phyloP scores from a whole-genome alignment of 2,329 filamentous ascomycete species.

The Fusarium sp. region DNA sequence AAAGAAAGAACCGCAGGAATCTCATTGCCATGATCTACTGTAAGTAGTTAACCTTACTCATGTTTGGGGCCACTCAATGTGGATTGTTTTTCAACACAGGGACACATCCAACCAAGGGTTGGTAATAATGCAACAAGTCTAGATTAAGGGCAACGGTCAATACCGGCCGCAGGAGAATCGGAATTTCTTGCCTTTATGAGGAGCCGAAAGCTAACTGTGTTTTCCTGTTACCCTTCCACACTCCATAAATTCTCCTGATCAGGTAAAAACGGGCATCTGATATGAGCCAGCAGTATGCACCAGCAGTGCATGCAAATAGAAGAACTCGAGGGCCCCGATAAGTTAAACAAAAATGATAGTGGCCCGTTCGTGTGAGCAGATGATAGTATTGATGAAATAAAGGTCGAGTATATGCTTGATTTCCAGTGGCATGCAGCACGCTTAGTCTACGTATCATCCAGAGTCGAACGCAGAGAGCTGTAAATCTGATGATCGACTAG shows the following conservation, averaged over 20 bases:
- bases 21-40: neutral
- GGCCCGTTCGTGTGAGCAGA: neutral
- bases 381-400: neutral
- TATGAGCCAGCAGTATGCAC: neutral
- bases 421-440: neutral
- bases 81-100: neutral
- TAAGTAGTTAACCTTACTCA: neutral
- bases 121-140: neutral
- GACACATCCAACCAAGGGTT: neutral
- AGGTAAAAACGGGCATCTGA: neutral
- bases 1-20: neutral
- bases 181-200: neutral
- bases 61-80: neutral
- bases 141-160: neutral
- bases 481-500: neutral
- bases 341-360: neutral
- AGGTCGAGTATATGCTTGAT: neutral
- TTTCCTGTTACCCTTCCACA: neutral
- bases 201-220: neutral
- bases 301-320: neutral
- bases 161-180: neutral
- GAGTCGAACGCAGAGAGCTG: neutral
- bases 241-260: neutral
- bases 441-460: neutral
- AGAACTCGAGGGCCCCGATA: neutral